Evolutionary conservation across 2,329 filamentous ascomycete species (phyloP).

Genomic region (Curvularia verruculosa): DNA sequence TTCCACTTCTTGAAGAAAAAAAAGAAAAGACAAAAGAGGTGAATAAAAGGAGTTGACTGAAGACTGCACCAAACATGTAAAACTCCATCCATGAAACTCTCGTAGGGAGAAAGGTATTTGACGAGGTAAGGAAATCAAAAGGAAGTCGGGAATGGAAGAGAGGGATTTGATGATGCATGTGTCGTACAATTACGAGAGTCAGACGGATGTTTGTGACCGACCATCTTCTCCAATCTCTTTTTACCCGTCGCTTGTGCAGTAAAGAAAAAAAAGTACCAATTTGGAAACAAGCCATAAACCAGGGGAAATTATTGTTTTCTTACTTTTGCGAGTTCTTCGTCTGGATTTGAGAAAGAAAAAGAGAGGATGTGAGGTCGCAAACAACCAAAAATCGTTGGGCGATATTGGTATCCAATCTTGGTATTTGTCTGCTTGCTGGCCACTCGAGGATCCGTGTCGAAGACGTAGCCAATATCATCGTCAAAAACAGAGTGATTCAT

Average conservation of each 20-base stretch:
- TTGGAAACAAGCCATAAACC: not conserved
- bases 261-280: not conserved
- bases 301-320: not conserved
- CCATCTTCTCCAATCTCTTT: not conserved
- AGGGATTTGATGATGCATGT: not conserved
- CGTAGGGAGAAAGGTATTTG: not conserved
- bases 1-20: not conserved
- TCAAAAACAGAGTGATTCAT: not conserved
- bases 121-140: not conserved
- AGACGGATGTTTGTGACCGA: not conserved
- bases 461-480: not conserved
- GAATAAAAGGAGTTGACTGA: not conserved
- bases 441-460: not conserved
- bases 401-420: slow-evolving; percentile 11
- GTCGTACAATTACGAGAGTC: not conserved
- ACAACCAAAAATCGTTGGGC: not conserved
- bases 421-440: not conserved
- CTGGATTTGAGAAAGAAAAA: too few relatives aligned
- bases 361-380: not conserved
- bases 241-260: not conserved
- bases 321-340: not conserved
- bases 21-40: not conserved
- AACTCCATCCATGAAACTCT: not conserved
- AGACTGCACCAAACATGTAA: not conserved
- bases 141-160: not conserved